Evolutionary conservation across 2,329 filamentous ascomycete genomes (phyloP).

Genomic region (Epichloe scottii): DNA sequence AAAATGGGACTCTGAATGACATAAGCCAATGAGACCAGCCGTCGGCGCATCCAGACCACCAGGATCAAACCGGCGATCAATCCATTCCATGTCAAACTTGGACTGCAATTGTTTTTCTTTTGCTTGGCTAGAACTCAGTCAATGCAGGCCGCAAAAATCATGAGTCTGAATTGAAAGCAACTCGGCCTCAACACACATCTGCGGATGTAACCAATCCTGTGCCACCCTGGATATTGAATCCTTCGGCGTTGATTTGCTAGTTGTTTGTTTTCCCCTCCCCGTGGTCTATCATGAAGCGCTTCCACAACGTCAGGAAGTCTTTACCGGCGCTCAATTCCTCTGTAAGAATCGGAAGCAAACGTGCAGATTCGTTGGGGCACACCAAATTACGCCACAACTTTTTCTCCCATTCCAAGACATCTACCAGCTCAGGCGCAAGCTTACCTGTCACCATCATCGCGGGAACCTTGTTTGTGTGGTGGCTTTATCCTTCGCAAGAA

Average conservation of each 20-base stretch:
- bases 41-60: background rate
- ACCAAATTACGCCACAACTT: background rate
- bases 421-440: conserved; percentile 4
- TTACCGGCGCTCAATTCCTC: conserved; percentile 3
- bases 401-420: conserved; percentile 1
- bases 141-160: background rate
- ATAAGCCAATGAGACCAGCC: conserved; percentile 6
- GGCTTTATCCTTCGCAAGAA: conserved; percentile 31
- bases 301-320: conserved; percentile 5
- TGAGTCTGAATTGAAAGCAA: background rate
- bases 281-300: conserved; percentile 7
- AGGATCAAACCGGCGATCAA: background rate
- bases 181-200: no score
- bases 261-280: background rate
- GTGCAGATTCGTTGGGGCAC: background rate
- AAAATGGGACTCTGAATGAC: background rate
- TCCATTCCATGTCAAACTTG: background rate
- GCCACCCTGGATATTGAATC: background rate
- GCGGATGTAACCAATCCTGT: background rate
- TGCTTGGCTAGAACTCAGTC: background rate
- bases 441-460: conserved; percentile 22
- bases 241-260: background rate
- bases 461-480: conserved; percentile 28
- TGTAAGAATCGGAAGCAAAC: background rate
- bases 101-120: background rate